Evolutionary conservation across 495 filamentous ascomycete genomes (phyloP), one percentile per base, ranked within the genome.

Genomic region (Aspergillus campestris): DNA sequence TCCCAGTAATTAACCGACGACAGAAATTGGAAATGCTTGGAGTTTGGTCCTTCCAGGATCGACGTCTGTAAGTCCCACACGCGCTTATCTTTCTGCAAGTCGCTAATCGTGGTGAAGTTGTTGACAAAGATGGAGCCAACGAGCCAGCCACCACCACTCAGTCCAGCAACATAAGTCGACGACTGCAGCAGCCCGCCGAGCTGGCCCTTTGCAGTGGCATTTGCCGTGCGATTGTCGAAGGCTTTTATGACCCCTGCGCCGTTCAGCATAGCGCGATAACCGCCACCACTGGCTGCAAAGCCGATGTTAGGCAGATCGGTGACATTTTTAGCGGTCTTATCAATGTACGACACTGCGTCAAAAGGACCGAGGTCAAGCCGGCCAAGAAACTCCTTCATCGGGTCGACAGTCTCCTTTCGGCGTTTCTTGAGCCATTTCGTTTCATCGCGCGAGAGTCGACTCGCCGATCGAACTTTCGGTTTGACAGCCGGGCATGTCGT

Each of bases 71-170:
- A 84, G 40, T 87, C 64, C 88, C 89, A 95, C 12, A 81, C 62
- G 3, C 63, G 38, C 31, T 66, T 58, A 13, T 74, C 75, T 30
- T 78, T 61, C 29, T 81, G 77, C 43, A 90, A 74, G 35, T 59
- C 61, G 32, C 74, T 55, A 36, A 95, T 75, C 7, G 78, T 80
- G 35, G 81, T 83, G 67, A 89, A 95, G 63, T 95, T 95, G 69
- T 95, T 95, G 51, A 81, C 67, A 52, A 78, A 89, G n/a, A 95
- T 72, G 36, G 82, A 87, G 8, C 85, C 85, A n/a, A 94, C 77
- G n/a, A 95, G 69, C 89, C 89, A 95, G 8, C 81, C 78, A 35
- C 89, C 89, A 15, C 89, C 89, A 5, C 84, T 89, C n/a, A 95
- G 69, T 9, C 87, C 89, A 10, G 86, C 69, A 11, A 95, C 51